Evolutionary conservation across 768 basidiomycete genomes (phyloP).

Genomic region (Hysterangium stoloniferum): DNA sequence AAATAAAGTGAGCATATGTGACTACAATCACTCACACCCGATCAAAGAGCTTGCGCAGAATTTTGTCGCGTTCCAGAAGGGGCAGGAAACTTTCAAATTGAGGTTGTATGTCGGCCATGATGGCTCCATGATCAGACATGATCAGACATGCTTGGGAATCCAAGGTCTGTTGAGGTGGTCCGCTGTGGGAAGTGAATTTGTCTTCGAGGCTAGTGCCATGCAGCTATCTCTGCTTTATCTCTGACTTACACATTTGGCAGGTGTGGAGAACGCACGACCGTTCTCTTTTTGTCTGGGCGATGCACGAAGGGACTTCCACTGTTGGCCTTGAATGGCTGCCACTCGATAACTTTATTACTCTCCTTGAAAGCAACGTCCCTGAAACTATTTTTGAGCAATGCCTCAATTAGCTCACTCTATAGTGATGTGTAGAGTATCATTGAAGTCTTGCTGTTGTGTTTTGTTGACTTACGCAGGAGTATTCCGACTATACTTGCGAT

Average conservation of each 20-base stretch:
- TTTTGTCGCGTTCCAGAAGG: slow-evolving; percentile 28
- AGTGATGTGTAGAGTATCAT: too few species aligned
- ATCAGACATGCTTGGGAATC: slow-evolving; percentile 34
- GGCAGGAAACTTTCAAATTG: slow-evolving; percentile 28
- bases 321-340: slow-evolving; percentile 29
- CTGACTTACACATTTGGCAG: slow-evolving; percentile 21
- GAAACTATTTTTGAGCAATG: slow-evolving; percentile 17
- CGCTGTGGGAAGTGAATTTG: slow-evolving; percentile 22
- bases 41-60: slow-evolving; percentile 36
- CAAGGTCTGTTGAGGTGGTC: slow-evolving; percentile 30
- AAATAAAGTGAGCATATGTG: background rate
- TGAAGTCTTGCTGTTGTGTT: too few species aligned
- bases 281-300: slow-evolving; percentile 31
- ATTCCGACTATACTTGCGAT: too few species aligned
- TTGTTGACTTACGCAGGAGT: too few species aligned
- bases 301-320: slow-evolving; percentile 38
- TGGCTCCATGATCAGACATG: slow-evolving; percentile 37
- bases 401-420: too few species aligned
- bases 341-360: slow-evolving; percentile 27
- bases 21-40: too few species aligned
- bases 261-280: slow-evolving; percentile 29
- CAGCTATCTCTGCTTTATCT: background rate
- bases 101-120: slow-evolving; percentile 42
- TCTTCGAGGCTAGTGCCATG: slow-evolving; percentile 10
- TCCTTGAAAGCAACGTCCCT: slow-evolving; percentile 30